Conservation (phyloP, 768 basidiomycete genomes). For the Cantharellus anzutake region DNA sequence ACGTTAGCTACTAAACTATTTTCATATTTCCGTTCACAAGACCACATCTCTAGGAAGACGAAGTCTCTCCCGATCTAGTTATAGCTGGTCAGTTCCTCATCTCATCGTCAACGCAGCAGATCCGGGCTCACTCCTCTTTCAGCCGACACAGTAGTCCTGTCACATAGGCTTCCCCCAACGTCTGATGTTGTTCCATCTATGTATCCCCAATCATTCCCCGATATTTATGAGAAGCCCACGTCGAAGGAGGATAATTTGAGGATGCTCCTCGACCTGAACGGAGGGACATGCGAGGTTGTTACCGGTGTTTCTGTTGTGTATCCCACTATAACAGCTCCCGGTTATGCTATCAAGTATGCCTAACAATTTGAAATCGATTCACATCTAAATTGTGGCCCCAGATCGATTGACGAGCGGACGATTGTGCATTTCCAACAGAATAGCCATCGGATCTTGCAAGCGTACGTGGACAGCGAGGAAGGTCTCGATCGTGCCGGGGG, state of each 20-base stretch:
- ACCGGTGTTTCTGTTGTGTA: constrained; percentile 65
- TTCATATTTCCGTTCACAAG: constrained; percentile 11
- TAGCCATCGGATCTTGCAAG: constrained; percentile 35
- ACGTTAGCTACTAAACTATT: constrained; percentile 13
- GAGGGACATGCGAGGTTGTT: constrained; percentile 74
- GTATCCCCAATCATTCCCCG: constrained; percentile 34
- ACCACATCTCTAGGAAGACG: constrained; percentile 27
- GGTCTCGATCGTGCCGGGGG: constrained; percentile 82
- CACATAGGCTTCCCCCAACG: constrained; percentile 43
- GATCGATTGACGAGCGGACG: constrained; percentile 67
- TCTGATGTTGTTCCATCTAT: constrained; percentile 37
- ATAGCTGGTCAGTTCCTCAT: constrained; percentile 35
- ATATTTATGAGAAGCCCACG: constrained; percentile 76
- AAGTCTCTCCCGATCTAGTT: constrained; percentile 61
- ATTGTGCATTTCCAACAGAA: constrained; percentile 61
- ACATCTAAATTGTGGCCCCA: constrained; percentile 14
- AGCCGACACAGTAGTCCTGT: constrained; percentile 96
- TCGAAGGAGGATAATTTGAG: constrained; percentile 65
- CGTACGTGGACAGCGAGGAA: constrained; percentile 74
- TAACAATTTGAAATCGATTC: not conserved
- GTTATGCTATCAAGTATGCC: constrained; percentile 50
- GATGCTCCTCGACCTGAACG: constrained; percentile 79
- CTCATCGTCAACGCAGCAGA: not conserved
- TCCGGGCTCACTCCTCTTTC: constrained; percentile 3
- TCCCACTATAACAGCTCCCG: constrained; percentile 55